Conservation (phyloP, 768 basidiomycete species). For the Russula griseocarnosa region DNA sequence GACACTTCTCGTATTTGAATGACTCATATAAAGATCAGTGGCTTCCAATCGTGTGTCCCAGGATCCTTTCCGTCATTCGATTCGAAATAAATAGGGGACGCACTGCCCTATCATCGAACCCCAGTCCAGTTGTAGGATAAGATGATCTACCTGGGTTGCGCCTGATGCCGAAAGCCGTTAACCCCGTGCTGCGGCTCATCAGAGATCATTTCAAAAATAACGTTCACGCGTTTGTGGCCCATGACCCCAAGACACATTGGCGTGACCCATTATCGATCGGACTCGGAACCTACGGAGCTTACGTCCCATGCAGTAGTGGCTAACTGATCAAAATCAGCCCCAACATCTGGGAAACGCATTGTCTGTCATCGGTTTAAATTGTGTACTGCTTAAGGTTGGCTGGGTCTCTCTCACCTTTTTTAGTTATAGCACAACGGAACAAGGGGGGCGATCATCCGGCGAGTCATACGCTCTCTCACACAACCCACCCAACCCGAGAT, state of each 20-base stretch:
- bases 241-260: conserved; percentile 2
- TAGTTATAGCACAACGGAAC: conserved; percentile 14
- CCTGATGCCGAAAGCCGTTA: conserved; percentile 16
- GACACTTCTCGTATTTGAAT: background rate
- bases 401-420: conserved; percentile 8
- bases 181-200: conserved; percentile 10
- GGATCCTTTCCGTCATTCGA: background rate
- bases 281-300: conserved; percentile 8
- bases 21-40: background rate
- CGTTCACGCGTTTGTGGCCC: conserved; percentile 6
- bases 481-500: background rate
- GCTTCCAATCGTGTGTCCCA: background rate
- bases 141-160: conserved; percentile 2
- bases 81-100: conserved; percentile 8
- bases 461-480: background rate
- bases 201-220: conserved; percentile 8
- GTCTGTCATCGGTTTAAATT: conserved; percentile 1
- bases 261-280: conserved; percentile 22
- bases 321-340: conserved; percentile 21
- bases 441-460: conserved; percentile 13
- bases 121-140: background rate
- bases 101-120: background rate
- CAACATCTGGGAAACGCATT: conserved; percentile 20
- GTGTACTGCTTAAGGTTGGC: conserved; percentile 5
- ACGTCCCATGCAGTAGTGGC: conserved; percentile 8